Evolutionary conservation across 805 yeast genomes (phyloP).

Genomic region (Ogataea paraovalis): DNA sequence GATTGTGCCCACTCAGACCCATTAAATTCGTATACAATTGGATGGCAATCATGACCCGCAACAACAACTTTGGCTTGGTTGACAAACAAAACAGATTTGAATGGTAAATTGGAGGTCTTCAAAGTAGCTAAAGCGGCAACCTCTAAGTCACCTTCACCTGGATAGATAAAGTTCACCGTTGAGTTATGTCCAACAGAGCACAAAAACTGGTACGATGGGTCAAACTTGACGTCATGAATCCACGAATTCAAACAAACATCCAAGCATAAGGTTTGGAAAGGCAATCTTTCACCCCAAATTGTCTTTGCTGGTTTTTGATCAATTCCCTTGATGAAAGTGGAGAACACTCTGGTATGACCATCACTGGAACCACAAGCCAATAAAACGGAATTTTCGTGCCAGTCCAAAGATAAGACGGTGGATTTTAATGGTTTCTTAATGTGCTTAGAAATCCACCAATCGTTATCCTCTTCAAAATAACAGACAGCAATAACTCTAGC

Average conservation of each 20-base stretch:
- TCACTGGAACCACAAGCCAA: slow-evolving; percentile 91
- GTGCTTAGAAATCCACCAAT: slow-evolving; percentile 99
- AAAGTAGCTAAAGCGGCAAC: slow-evolving; percentile 46
- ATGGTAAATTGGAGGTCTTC: slow-evolving; percentile 72
- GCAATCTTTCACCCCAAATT: slow-evolving; percentile 92
- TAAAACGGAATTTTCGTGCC: slow-evolving; percentile 93
- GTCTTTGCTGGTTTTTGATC: slow-evolving; percentile 79
- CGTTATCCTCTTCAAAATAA: slow-evolving; percentile 92
- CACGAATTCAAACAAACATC: slow-evolving; percentile 77
- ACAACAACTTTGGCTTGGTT: slow-evolving; percentile 66
- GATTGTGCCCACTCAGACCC: slow-evolving; percentile 60
- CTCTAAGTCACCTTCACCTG: slow-evolving; percentile 59
- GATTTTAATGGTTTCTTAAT: slow-evolving; percentile 92
- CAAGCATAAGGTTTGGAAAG: slow-evolving; percentile 88
- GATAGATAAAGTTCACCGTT: slow-evolving; percentile 74
- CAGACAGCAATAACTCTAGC: slow-evolving; percentile 94
- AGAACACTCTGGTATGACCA: slow-evolving; percentile 85
- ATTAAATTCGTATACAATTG: slow-evolving; percentile 75
- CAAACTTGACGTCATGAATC: slow-evolving; percentile 87
- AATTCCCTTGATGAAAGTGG: slow-evolving; percentile 83
- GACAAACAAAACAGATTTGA: slow-evolving; percentile 68
- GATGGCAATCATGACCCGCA: slow-evolving; percentile 92
- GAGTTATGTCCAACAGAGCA: slow-evolving; percentile 88
- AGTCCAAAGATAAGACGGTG: slow-evolving; percentile 73
- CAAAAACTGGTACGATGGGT: slow-evolving; percentile 71